phyloP scores from a whole-genome alignment of 2,329 filamentous ascomycete species.

The Xylaria sp. region DNA sequence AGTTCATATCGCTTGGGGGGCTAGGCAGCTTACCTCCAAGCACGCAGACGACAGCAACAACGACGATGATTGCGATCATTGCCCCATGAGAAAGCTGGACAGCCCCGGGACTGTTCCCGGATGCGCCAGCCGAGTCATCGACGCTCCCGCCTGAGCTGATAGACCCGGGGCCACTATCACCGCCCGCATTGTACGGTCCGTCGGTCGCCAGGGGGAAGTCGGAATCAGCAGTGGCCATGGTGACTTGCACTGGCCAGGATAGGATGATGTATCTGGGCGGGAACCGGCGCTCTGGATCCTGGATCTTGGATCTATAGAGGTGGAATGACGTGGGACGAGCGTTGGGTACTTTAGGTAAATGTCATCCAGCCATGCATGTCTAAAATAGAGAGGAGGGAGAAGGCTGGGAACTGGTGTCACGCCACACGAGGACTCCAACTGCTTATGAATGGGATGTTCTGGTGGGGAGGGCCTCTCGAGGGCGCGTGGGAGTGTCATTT shows the following conservation, averaged over 20 bases:
- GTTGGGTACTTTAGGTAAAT: conserved; percentile 20
- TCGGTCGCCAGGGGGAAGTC: conserved; percentile 50
- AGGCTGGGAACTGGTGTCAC: conserved; percentile 24
- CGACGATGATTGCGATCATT: conserved; percentile 73
- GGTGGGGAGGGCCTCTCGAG: conserved; percentile 14
- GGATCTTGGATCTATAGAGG: too few relatives aligned
- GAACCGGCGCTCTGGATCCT: conserved; percentile 24
- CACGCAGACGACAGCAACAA: conserved; percentile 68
- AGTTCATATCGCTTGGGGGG: background rate
- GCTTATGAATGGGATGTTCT: conserved; percentile 23
- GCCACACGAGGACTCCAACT: conserved; percentile 22
- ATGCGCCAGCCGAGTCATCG: conserved; percentile 64
- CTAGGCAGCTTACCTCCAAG: conserved; percentile 64
- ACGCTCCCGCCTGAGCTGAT: conserved; percentile 40
- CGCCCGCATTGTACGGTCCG: conserved; percentile 39
- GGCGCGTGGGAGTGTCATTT: conserved; percentile 15
- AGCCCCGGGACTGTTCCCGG: conserved; percentile 61
- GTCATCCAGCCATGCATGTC: conserved; percentile 20
- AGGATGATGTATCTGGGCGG: conserved; percentile 13
- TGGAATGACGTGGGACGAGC: conserved; percentile 23
- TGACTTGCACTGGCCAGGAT: conserved; percentile 28
- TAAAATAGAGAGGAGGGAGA: conserved; percentile 15
- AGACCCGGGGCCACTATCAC: conserved; percentile 39
- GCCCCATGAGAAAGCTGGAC: conserved; percentile 69
- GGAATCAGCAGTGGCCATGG: conserved; percentile 46